phyloP scores from a whole-genome alignment of 441 rosid species.

The Populus hybrid region DNA sequence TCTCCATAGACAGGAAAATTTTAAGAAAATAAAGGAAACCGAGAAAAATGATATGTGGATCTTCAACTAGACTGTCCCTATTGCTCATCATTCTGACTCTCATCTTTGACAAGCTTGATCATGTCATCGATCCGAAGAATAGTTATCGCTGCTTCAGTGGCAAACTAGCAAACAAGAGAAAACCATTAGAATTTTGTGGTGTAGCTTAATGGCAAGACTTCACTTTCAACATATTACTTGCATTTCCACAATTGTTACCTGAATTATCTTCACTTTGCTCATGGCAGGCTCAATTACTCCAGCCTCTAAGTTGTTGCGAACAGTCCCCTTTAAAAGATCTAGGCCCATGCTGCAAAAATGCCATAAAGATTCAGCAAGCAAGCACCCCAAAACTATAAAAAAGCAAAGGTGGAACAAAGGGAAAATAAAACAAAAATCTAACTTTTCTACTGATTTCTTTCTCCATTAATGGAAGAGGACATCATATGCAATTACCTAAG shows the following conservation, averaged over 20 bases:
- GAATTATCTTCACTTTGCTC: slow-evolving; percentile 99
- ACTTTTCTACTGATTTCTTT: neutral
- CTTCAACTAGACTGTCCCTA: slow-evolving; percentile 4
- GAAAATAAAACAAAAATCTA: neutral
- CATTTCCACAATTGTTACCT: slow-evolving; percentile 42
- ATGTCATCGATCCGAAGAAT: slow-evolving; percentile 97
- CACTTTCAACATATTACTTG: neutral
- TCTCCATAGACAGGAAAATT: neutral
- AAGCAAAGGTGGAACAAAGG: neutral
- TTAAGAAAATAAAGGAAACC: neutral
- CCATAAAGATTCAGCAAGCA: neutral
- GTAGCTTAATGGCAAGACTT: neutral
- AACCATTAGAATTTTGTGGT: neutral
- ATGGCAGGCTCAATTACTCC: slow-evolving; percentile 98
- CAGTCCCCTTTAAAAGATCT: slow-evolving; percentile 73
- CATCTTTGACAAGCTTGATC: slow-evolving; percentile 95
- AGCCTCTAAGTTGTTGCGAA: slow-evolving; percentile 94
- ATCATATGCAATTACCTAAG: neutral
- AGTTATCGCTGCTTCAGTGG: slow-evolving; percentile 98
- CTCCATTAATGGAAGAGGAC: neutral
- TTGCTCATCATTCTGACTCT: slow-evolving; percentile 65
- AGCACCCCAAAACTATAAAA: neutral
- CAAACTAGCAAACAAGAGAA: slow-evolving; percentile 55
- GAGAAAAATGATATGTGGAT: neutral
- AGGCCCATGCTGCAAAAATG: slow-evolving; percentile 82